Conservation (phyloP, 805 yeast species). For the Candida ascalaphidarum region DNA sequence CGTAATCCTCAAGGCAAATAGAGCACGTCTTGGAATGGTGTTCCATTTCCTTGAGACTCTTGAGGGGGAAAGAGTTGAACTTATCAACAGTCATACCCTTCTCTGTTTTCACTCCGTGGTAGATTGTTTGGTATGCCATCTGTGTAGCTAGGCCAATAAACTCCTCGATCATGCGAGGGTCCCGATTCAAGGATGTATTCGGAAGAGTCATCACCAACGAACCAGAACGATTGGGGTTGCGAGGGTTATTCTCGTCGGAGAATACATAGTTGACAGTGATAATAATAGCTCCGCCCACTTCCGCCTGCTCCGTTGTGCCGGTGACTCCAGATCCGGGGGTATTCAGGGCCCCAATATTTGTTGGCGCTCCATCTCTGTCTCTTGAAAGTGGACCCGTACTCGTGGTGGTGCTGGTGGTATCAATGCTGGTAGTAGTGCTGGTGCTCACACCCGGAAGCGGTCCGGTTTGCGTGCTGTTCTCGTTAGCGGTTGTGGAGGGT, state of each 20-base stretch:
- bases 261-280: constrained; percentile 37
- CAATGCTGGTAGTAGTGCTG: too few species aligned
- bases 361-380: too few species aligned
- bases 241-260: constrained; percentile 31
- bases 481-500: too few species aligned
- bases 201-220: constrained; percentile 59
- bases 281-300: constrained; percentile 19
- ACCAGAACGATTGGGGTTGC: constrained; percentile 39
- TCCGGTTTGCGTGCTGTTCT: too few species aligned
- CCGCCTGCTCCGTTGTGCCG: too few species aligned
- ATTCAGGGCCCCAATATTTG: too few species aligned
- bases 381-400: too few species aligned
- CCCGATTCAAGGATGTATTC: constrained; percentile 50
- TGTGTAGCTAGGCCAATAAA: constrained; percentile 61
- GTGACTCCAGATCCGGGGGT: too few species aligned
- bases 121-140: constrained; percentile 57
- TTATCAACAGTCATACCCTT: constrained; percentile 46
- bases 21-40: constrained; percentile 38
- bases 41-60: constrained; percentile 17
- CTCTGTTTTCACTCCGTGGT: constrained; percentile 38
- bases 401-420: too few species aligned
- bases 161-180: constrained; percentile 52
- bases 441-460: too few species aligned
- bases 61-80: constrained; percentile 42
- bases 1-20: constrained; percentile 53